Conservation (phyloP, 1,284 basidiomycete genomes). For the Ustilago curta region DNA sequence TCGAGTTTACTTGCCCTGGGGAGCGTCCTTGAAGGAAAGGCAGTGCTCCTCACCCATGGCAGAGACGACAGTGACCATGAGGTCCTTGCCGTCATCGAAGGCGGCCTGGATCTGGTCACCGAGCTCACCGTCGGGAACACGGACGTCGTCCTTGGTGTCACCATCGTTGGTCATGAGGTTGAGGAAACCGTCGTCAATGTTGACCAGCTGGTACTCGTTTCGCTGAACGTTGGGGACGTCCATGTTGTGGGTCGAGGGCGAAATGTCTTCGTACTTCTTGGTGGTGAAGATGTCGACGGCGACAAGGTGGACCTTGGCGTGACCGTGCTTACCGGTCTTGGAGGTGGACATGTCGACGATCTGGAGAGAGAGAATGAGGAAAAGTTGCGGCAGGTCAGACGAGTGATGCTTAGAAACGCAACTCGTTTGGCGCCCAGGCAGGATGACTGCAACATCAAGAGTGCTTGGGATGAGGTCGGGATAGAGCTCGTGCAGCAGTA, state of each 20-base stretch:
- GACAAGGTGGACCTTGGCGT: slow-evolving; percentile 98
- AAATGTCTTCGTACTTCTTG: slow-evolving; percentile 84
- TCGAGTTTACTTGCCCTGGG: slow-evolving; percentile 63
- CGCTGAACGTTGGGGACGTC: slow-evolving; percentile 95
- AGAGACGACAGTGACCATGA: slow-evolving; percentile 84
- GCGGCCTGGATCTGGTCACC: slow-evolving; percentile 80
- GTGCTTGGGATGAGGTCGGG: not conserved
- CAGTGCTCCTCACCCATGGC: slow-evolving; percentile 95
- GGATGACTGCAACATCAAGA: not conserved
- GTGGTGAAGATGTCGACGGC: slow-evolving; percentile 80
- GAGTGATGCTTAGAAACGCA: not conserved
- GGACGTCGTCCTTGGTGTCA: slow-evolving; percentile 91
- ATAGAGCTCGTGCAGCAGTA: not conserved
- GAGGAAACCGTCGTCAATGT: slow-evolving; percentile 78
- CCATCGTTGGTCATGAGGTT: slow-evolving; percentile 93
- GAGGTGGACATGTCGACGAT: slow-evolving; percentile 90
- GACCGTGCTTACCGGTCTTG: slow-evolving; percentile 96
- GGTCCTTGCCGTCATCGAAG: slow-evolving; percentile 89
- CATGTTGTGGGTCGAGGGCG: slow-evolving; percentile 98
- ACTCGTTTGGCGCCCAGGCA: not conserved
- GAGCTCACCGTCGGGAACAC: slow-evolving; percentile 86
- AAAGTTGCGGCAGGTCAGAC: slow-evolving; percentile 8
- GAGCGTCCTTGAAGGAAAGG: slow-evolving; percentile 74
- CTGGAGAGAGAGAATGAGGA: slow-evolving; percentile 21
- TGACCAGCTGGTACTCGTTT: slow-evolving; percentile 90